Percentiles rank a stretch among this genome's conserved stretches.
These are phyloP conservation scores for Yamadazyma membranifaciens DNA, from an alignment of 1,139 yeast species.

Conservation along the genomic window DNA sequence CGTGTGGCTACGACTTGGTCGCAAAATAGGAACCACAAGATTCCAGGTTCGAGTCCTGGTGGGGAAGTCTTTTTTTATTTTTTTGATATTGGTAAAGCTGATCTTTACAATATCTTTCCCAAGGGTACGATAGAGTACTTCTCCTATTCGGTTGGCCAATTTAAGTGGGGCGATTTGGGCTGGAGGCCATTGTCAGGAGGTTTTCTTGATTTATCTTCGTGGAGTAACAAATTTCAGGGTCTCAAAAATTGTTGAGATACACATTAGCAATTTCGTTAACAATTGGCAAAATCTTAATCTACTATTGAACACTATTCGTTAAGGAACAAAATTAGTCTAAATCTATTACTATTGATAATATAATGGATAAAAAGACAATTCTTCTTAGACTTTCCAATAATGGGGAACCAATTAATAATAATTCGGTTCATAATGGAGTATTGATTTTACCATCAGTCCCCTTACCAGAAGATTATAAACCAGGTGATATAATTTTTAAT, in stretches of 20 bases:
- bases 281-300: not conserved
- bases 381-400: slow-evolving; percentile 51
- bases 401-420: slow-evolving; percentile 58
- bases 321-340: not conserved
- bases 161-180: too few species aligned
- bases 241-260: too few species aligned
- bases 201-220: not conserved
- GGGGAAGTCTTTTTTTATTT: slow-evolving; percentile 64
- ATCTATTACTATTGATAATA: not conserved
- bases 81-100: not conserved
- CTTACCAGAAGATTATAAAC: slow-evolving; percentile 32
- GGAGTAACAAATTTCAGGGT: too few species aligned
- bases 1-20: slow-evolving; percentile 51
- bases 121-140: too few species aligned
- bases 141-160: too few species aligned
- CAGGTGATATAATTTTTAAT: slow-evolving; percentile 49
- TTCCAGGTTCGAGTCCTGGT: slow-evolving; percentile 96
- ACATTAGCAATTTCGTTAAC: not conserved
- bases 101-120: not conserved
- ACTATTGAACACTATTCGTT: too few species aligned
- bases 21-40: slow-evolving; percentile 70
- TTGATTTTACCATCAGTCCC: slow-evolving; percentile 62
- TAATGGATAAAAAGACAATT: slow-evolving; percentile 20
- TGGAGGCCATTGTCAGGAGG: too few species aligned
- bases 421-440: slow-evolving; percentile 53